A percentile compares a stretch with the other conserved stretches of the same genome.
These are phyloP conservation scores for Lolium perenne DNA, from an alignment of 176 grass and related monocot species.

Conservation along the genomic window DNA sequence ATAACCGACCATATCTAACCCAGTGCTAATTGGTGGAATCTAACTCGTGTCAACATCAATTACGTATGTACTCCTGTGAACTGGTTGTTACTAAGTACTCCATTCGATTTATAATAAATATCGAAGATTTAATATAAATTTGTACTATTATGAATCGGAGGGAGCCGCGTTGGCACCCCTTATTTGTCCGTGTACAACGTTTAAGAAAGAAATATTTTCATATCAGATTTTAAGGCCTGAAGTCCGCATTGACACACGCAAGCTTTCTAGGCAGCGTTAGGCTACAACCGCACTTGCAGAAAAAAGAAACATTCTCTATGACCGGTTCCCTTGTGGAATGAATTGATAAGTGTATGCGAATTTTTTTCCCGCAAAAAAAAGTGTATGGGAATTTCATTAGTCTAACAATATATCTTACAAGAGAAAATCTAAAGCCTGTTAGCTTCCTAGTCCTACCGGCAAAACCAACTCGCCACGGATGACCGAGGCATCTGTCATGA, in stretches of 20 bases:
- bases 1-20: background rate
- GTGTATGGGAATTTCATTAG: background rate
- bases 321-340: background rate
- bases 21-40: background rate
- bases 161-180: background rate
- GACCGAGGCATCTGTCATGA: background rate
- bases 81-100: background rate
- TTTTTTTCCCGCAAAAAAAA: background rate
- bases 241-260: background rate
- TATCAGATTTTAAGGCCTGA: background rate
- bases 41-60: constrained; percentile 15
- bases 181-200: background rate
- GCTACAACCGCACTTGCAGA: background rate
- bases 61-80: background rate
- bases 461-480: background rate
- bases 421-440: background rate
- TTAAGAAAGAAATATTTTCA: background rate
- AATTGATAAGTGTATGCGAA: background rate
- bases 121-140: background rate
- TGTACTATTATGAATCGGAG: no score
- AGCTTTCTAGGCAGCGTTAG: background rate
- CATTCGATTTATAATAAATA: no score
- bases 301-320: background rate
- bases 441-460: background rate
- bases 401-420: background rate